Evolutionary conservation across 2,329 filamentous ascomycete genomes (phyloP).

Genomic region (Claviceps sp.): DNA sequence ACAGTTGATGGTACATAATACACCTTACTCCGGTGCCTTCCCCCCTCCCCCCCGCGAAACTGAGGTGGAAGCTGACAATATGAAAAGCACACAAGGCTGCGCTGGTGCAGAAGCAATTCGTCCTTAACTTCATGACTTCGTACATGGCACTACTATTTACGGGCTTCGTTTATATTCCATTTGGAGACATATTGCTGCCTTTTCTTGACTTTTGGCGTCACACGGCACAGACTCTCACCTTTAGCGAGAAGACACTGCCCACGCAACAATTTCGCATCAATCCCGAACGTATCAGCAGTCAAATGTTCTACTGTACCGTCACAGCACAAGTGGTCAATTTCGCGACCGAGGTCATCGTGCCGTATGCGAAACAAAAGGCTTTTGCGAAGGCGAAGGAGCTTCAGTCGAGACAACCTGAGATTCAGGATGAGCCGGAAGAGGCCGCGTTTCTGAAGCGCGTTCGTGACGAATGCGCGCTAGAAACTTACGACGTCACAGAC

Average conservation of each 20-base stretch:
- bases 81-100: constrained; percentile 59
- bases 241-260: constrained; percentile 58
- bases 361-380: constrained; percentile 67
- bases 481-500: constrained; percentile 74
- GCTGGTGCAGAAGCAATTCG: constrained; percentile 83
- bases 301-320: constrained; percentile 92
- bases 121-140: constrained; percentile 92
- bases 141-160: constrained; percentile 88
- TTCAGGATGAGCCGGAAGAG: constrained; percentile 63
- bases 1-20: constrained; percentile 57
- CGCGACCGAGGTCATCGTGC: constrained; percentile 70
- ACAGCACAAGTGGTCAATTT: constrained; percentile 88
- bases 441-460: constrained; percentile 67
- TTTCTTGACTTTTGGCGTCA: constrained; percentile 72
- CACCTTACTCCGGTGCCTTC: constrained; percentile 4
- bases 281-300: constrained; percentile 66
- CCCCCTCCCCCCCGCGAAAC: too few species aligned
- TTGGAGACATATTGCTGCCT: constrained; percentile 70
- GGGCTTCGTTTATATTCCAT: constrained; percentile 88
- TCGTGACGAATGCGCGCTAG: constrained; percentile 68
- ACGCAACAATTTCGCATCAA: constrained; percentile 65
- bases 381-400: constrained; percentile 69
- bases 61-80: neutral
- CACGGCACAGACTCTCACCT: constrained; percentile 60
- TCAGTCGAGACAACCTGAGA: constrained; percentile 41